Evolutionary conservation across 345 rosid species (phyloP).

Genomic region (Melastoma malabathricum): DNA sequence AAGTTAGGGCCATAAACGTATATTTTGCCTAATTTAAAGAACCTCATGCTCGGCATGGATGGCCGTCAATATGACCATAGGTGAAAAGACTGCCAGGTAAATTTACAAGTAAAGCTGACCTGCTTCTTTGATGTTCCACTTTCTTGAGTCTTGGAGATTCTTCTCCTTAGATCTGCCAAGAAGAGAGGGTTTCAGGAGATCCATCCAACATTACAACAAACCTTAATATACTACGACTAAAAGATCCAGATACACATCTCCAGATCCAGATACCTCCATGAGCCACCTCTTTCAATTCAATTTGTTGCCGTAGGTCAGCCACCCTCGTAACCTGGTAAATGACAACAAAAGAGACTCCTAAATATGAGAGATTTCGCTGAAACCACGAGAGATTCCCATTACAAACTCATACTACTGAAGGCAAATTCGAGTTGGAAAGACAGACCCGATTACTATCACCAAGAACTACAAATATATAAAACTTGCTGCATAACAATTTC

Average conservation of each 20-base stretch:
- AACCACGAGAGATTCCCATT: too few relatives aligned
- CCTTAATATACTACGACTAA: not conserved
- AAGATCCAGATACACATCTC: not conserved
- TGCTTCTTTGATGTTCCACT: slow-evolving; percentile 31
- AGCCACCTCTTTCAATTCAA: slow-evolving; percentile 58
- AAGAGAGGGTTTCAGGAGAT: slow-evolving; percentile 7
- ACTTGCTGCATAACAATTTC: too few relatives aligned
- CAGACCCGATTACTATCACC: too few relatives aligned
- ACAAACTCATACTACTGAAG: too few relatives aligned
- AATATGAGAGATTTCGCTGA: too few relatives aligned
- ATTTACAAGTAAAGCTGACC: slow-evolving; percentile 25
- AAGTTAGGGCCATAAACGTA: too few relatives aligned
- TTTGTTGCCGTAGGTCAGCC: slow-evolving; percentile 51
- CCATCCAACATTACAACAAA: not conserved
- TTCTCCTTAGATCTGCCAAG: slow-evolving; percentile 51
- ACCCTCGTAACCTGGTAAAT: slow-evolving; percentile 51
- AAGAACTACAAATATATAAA: too few relatives aligned
- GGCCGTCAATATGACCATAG: too few relatives aligned
- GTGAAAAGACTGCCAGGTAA: not conserved
- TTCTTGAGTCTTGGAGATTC: slow-evolving; percentile 25
- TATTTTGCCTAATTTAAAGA: too few relatives aligned
- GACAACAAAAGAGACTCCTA: slow-evolving; percentile 6
- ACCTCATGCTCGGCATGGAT: too few relatives aligned
- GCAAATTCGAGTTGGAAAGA: too few relatives aligned
- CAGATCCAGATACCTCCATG: slow-evolving; percentile 41